Evolutionary conservation across 805 yeast genomes (phyloP), one percentile per base, ranked within the genome.

Genomic region (Candida gorgasii): DNA sequence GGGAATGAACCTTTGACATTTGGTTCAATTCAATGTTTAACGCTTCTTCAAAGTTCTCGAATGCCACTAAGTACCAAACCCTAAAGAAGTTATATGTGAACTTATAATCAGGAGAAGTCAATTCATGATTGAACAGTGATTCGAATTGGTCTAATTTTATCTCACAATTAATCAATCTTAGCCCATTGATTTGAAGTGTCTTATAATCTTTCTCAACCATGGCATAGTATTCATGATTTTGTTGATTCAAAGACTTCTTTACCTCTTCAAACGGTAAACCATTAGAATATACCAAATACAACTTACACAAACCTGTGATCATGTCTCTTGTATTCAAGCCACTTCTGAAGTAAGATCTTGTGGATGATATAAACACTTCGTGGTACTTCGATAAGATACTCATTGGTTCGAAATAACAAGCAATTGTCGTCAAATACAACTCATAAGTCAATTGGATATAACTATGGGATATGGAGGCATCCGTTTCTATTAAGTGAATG

Each of bases 331-430:
- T 26, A 11, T 39, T 34, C 3, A 42, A 22, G 3, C 40, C 20
- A 8, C 43, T 6, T 2, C 39, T 36, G 14, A 49, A 48, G 37
- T 48, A 51, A 12, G 53, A 46, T 34, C 43, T 48, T 8, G 47
- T 35, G 1, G 52, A 41, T 12, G 45, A 43, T n/a, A 52, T 34
- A 24, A 46, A 53, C 14, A 49, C 17, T 22, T 55, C 57, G 35
- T 52, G 50, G 42, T 53, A 55, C 36, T 62, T 64, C 33, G 69
- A 40, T 1, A 74, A 50, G 17, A 61, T 67, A 4, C 54, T 45
- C 17, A 63, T 29, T 1, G 80, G 74, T 36, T 73, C 76, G 15
- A 68, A 52, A 40, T 62, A 67, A 4, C 62, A 53, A 2, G 77
- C 81, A 46, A 75, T 45, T 3, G 71, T 59, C 16, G 61, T 50